These are phyloP conservation scores for Halocafeteria seosinensis DNA, from an alignment of 108 stramenopile genomes.

Conservation along the genomic window DNA sequence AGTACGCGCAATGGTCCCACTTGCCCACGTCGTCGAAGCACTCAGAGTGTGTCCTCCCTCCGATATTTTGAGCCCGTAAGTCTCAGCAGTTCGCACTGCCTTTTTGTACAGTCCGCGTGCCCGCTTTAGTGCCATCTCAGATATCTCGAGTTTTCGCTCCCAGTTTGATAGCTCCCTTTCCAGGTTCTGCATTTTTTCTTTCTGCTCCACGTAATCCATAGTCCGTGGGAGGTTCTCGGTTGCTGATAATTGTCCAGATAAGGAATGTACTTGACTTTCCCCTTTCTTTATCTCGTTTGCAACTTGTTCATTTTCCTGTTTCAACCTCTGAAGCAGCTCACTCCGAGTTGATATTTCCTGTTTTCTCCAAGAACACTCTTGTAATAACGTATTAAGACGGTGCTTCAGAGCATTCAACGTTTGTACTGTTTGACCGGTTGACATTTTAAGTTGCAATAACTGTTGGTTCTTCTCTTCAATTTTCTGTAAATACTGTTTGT, in stretches of 20 bases:
- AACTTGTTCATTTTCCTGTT: constrained; percentile 19
- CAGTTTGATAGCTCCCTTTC: constrained; percentile 20
- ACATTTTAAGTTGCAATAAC: constrained; percentile 35
- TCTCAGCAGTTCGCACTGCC: too few relatives aligned
- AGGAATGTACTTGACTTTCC: neutral
- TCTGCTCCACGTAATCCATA: constrained; percentile 38
- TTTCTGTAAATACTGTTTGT: constrained; percentile 44
- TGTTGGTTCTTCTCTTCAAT: constrained; percentile 48
- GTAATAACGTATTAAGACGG: constrained; percentile 13
- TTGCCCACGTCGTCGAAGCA: too few relatives aligned
- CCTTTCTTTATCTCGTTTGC: constrained; percentile 11
- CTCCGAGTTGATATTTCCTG: constrained; percentile 19
- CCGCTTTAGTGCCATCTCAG: constrained; percentile 36
- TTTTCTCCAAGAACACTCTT: constrained; percentile 20
- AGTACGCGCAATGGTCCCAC: too few relatives aligned
- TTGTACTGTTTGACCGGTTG: constrained; percentile 34
- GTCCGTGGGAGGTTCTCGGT: constrained; percentile 36
- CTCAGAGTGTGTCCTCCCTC: too few relatives aligned
- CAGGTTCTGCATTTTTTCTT: constrained; percentile 27
- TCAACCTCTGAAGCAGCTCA: constrained; percentile 16
- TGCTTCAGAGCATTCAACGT: constrained; percentile 35
- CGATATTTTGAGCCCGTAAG: too few relatives aligned
- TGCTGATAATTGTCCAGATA: constrained; percentile 10
- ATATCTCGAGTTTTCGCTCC: constrained; percentile 46
- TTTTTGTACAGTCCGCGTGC: neutral